Percentiles rank a stretch among this genome's conserved stretches.
These are phyloP conservation scores for Potentilla sterilis DNA, from an alignment of 306 rosid species.

Conservation along the genomic window DNA sequence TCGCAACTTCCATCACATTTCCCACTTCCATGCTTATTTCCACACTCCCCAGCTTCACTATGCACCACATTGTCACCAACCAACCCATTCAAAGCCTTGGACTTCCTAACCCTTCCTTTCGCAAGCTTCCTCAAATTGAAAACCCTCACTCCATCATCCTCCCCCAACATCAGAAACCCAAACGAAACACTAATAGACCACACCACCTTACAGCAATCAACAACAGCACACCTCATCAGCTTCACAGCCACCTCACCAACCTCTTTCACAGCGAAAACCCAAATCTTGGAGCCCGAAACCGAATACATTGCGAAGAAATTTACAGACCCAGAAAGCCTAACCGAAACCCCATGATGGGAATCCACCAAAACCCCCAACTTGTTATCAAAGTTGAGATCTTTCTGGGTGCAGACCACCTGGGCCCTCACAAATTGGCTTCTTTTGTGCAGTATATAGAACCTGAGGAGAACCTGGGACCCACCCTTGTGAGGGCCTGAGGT, in stretches of 20 bases:
- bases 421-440: conserved; percentile 29
- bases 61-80: conserved; percentile 23
- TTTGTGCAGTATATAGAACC: conserved; percentile 46
- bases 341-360: conserved; percentile 59
- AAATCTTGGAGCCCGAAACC: conserved; percentile 51
- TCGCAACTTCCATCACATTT: conserved; percentile 36
- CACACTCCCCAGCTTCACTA: conserved; percentile 23
- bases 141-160: conserved; percentile 76
- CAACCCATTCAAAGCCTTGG: conserved; percentile 37
- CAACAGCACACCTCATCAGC: conserved; percentile 76
- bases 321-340: conserved; percentile 59
- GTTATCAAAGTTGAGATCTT: conserved; percentile 40
- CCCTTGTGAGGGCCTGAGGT: conserved; percentile 56
- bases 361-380: conserved; percentile 62
- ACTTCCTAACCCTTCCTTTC: conserved; percentile 41
- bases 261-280: conserved; percentile 60
- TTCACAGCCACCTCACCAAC: conserved; percentile 45
- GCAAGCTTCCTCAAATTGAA: conserved; percentile 53
- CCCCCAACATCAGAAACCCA: conserved; percentile 69
- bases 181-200: conserved; percentile 61
- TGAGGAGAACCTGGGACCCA: conserved; percentile 65
- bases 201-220: conserved; percentile 58
- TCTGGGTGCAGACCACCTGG: conserved; percentile 45
- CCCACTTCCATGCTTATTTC: conserved; percentile 30
- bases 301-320: conserved; percentile 70